Base-by-base conservation (phyloP, 2,329 filamentous ascomycete genomes). In the Fusarium veterinarium region DNA sequence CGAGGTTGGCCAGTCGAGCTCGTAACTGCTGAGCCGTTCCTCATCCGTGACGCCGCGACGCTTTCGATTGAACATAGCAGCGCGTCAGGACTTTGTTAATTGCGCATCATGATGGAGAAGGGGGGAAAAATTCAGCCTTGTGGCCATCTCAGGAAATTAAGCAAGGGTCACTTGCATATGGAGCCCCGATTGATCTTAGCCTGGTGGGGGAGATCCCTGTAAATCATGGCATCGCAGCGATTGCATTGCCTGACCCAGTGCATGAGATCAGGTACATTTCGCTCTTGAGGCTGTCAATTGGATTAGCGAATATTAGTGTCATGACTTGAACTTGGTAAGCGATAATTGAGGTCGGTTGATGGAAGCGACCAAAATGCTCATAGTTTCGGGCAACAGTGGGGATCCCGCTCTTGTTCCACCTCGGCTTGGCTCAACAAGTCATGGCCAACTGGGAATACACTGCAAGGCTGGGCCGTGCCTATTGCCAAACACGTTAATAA, bases 1-100 rank as follows among this genome's bases (percentile, higher is more conserved):
- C 13, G 74, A 74, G 2, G 41, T 44, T 3, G 72, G 72, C 63
- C 56, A 77, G 8, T 72, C 65, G 14, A 78, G 63, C 10, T 67
- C 55, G 25, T 79, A 79, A 25, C 69, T 52, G 31, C 49, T 48
- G 8, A 66, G 49, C 5, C 33, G 33, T 28, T 75, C 69, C 30
- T 75, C 38, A 12, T 62, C 68, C 9, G 14, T 35, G 37, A 25
- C 20, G 20, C 41, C 49, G 20, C 33, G 49, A 8, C 58, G 67
- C 35, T 63, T 64, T 28, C 64, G 59, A n/a, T 69, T 57, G 28
- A 71, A 64, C 73, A 75, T 75, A 20, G 20, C 13, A 19, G 28
- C 28, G 37, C 20, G 42, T 44, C 14, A 16, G 5, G 44, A 9
- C 4, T 28, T 12, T n/a, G n/a, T 20, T 12, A 41, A 56, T n/a